These are phyloP conservation scores for Fusarium devonianum DNA, from an alignment of 2,329 filamentous ascomycete genomes.

Conservation along the genomic window DNA sequence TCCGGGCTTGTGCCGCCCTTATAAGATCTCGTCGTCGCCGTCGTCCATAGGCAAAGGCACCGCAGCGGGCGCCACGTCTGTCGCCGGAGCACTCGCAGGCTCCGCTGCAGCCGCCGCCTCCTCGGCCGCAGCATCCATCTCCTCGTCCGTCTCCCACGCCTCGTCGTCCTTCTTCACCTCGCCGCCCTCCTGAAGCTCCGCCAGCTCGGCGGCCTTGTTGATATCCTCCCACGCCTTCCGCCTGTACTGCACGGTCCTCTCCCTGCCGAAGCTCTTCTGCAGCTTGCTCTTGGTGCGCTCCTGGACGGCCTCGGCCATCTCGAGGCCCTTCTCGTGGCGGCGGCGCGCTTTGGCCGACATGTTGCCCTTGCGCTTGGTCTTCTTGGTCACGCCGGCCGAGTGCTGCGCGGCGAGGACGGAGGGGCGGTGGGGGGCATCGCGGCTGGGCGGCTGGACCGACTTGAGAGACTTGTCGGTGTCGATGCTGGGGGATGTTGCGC, in stretches of 20 bases:
- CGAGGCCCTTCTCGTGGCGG: constrained; percentile 64
- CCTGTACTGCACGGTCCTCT: constrained; percentile 56
- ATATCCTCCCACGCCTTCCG: constrained; percentile 66
- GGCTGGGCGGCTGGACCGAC: constrained; percentile 59
- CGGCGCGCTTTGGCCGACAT: constrained; percentile 62
- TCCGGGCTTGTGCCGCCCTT: not conserved
- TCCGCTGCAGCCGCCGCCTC: constrained; percentile 4
- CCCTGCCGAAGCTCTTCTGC: constrained; percentile 60
- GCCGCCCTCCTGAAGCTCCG: constrained; percentile 32
- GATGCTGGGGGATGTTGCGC: constrained; percentile 74
- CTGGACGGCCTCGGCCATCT: constrained; percentile 65
- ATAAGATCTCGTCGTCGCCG: constrained; percentile 41
- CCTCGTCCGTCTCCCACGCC: constrained; percentile 47
- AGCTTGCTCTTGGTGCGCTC: constrained; percentile 66
- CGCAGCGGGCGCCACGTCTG: constrained; percentile 4
- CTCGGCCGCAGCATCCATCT: constrained; percentile 43
- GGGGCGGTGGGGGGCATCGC: constrained; percentile 55
- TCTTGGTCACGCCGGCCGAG: constrained; percentile 72
- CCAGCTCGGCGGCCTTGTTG: constrained; percentile 52
- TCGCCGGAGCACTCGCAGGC: not conserved
- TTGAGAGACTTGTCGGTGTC: constrained; percentile 76
- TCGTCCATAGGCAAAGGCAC: constrained; percentile 36
- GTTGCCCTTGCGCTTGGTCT: constrained; percentile 64
- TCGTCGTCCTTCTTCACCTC: constrained; percentile 35
- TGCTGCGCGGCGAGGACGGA: constrained; percentile 75